Conservation (phyloP, 78 protist species). For the Dictyostelium intermedium region DNA sequence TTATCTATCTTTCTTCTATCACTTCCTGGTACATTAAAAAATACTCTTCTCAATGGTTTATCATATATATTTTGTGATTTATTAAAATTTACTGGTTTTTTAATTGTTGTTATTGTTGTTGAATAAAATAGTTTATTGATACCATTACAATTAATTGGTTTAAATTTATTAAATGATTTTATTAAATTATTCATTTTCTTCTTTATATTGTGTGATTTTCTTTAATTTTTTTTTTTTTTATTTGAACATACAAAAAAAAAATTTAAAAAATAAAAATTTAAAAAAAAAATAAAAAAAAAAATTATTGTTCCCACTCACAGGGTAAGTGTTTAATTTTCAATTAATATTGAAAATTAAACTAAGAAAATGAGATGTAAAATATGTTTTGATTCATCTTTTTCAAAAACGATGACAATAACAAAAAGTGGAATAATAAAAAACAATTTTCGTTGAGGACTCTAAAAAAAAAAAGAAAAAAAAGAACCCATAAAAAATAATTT, state of each 20-base stretch:
- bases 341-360: too few species aligned
- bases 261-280: too few species aligned
- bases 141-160: not conserved
- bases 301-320: too few species aligned
- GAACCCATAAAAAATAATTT: not conserved
- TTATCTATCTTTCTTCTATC: conserved; percentile 75
- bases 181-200: not conserved
- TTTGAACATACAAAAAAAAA: not conserved
- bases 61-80: conserved; percentile 38
- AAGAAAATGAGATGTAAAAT: too few species aligned
- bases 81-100: not conserved
- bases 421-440: too few species aligned
- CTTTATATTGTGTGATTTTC: not conserved
- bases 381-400: too few species aligned
- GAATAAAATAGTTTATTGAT: not conserved
- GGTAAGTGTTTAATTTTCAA: too few species aligned
- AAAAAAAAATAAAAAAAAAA: too few species aligned
- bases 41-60: conserved; percentile 68
- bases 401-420: too few species aligned
- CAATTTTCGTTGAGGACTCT: too few species aligned
- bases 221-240: not conserved
- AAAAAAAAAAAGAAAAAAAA: too few species aligned
- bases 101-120: not conserved
- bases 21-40: conserved; percentile 82
- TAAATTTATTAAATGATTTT: not conserved